phyloP scores from a whole-genome alignment of 75 land plant genomes.

The Pinus taeda region DNA sequence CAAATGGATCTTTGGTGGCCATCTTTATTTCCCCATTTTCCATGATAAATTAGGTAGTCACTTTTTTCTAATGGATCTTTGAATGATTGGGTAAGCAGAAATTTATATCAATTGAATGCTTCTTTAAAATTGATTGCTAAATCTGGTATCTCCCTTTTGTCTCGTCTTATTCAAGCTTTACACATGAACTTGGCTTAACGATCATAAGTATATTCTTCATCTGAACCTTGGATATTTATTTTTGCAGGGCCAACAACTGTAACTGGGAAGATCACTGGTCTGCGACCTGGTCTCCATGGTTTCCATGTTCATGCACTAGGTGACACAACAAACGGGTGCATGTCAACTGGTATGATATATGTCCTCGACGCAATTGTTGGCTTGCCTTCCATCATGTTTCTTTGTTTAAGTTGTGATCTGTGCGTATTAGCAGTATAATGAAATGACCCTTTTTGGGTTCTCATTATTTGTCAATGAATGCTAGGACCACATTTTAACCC shows the following conservation, averaged over 20 bases:
- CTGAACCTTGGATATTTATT: not conserved
- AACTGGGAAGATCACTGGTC: constrained; percentile 55
- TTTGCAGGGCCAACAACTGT: constrained; percentile 67
- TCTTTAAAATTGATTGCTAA: too few relatives aligned
- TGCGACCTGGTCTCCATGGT: constrained; percentile 79
- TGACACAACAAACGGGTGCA: constrained; percentile 91
- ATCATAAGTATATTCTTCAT: not conserved
- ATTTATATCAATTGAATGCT: too few relatives aligned
- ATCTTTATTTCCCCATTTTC: too few relatives aligned
- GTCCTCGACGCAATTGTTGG: not conserved
- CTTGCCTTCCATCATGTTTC: not conserved
- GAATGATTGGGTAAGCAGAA: too few relatives aligned
- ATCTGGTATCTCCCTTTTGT: too few relatives aligned
- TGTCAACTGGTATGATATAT: constrained; percentile 71
- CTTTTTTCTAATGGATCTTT: too few relatives aligned
- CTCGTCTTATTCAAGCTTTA: too few relatives aligned
- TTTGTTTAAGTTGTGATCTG: not conserved
- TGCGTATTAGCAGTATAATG: not conserved
- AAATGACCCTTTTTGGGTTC: not conserved
- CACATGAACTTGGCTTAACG: too few relatives aligned
- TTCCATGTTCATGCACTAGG: constrained; percentile 90
- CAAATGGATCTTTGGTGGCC: too few relatives aligned
- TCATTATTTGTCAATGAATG: not conserved
- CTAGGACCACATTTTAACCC: constrained; percentile 85
- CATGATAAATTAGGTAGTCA: too few relatives aligned